A percentile compares a stretch with the other conserved stretches of the same genome.
These are phyloP conservation scores for Agapanthus africanus DNA, from an alignment of 106 monocot genomes.

Conservation along the genomic window DNA sequence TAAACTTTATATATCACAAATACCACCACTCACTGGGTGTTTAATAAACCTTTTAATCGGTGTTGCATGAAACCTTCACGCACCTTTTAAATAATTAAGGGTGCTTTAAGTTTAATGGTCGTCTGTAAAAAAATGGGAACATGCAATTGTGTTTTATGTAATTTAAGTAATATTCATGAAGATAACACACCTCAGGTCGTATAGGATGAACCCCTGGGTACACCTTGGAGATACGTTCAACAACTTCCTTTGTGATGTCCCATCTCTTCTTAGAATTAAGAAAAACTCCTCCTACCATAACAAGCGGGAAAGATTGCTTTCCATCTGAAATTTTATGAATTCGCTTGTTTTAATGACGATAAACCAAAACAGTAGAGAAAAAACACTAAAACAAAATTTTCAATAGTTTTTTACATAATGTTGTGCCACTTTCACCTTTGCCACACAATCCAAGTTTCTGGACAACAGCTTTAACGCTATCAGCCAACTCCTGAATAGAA, in stretches of 20 bases:
- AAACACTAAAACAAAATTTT: neutral
- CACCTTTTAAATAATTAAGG: no score
- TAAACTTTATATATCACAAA: no score
- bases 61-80: no score
- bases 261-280: constrained; percentile 64
- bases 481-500: constrained; percentile 67
- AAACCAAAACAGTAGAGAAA: neutral
- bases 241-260: constrained; percentile 82
- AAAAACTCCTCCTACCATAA: constrained; percentile 96
- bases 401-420: neutral
- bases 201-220: constrained; percentile 69
- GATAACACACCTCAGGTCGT: constrained; percentile 75
- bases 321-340: constrained; percentile 63
- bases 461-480: constrained; percentile 88
- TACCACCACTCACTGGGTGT: no score
- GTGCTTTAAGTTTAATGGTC: no score
- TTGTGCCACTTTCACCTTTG: constrained; percentile 42
- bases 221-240: constrained; percentile 51
- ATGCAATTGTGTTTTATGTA: no score
- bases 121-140: no score
- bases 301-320: constrained; percentile 67
- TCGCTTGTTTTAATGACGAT: neutral
- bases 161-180: no score
- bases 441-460: constrained; percentile 71
- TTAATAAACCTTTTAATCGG: no score